Evolutionary conservation across 2,329 filamentous ascomycete genomes (phyloP).

Genomic region (Zasmidium cellare): DNA sequence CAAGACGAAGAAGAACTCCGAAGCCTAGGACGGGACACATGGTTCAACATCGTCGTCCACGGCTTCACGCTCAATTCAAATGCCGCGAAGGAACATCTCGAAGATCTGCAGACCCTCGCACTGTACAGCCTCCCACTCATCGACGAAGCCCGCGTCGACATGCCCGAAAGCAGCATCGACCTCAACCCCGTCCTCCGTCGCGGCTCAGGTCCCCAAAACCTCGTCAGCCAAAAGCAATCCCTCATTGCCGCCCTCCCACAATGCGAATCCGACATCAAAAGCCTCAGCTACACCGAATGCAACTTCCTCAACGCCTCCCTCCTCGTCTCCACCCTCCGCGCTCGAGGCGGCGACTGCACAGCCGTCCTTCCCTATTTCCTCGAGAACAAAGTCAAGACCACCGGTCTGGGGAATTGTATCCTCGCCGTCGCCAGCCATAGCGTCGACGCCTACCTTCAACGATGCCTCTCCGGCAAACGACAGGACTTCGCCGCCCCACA

Average conservation of each 20-base stretch:
- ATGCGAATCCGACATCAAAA: slow-evolving; percentile 75
- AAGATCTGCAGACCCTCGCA: slow-evolving; percentile 81
- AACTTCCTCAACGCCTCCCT: slow-evolving; percentile 92
- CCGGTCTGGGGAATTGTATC: slow-evolving; percentile 64
- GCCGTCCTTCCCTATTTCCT: slow-evolving; percentile 89
- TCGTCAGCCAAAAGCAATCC: slow-evolving; percentile 76
- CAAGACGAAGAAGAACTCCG: slow-evolving; percentile 52
- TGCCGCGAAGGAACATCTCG: slow-evolving; percentile 68
- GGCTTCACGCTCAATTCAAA: slow-evolving; percentile 78
- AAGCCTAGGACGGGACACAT: slow-evolving; percentile 77
- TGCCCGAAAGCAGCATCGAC: slow-evolving; percentile 94
- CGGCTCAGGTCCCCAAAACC: slow-evolving; percentile 77
- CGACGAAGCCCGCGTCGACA: slow-evolving; percentile 82
- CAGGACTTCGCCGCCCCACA: slow-evolving; percentile 86
- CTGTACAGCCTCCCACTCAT: slow-evolving; percentile 85
- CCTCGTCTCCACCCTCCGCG: slow-evolving; percentile 83
- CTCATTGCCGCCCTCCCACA: slow-evolving; percentile 73
- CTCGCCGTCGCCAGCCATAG: slow-evolving; percentile 65
- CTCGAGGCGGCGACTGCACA: slow-evolving; percentile 84
- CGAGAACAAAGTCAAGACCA: slow-evolving; percentile 74
- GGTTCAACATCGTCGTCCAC: slow-evolving; percentile 97
- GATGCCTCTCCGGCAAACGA: slow-evolving; percentile 69
- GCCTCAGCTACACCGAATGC: slow-evolving; percentile 82
- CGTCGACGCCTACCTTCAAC: slow-evolving; percentile 75
- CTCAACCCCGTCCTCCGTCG: slow-evolving; percentile 89